phyloP scores from a whole-genome alignment of 2,329 filamentous ascomycete species.

The Claviceps maximensis region DNA sequence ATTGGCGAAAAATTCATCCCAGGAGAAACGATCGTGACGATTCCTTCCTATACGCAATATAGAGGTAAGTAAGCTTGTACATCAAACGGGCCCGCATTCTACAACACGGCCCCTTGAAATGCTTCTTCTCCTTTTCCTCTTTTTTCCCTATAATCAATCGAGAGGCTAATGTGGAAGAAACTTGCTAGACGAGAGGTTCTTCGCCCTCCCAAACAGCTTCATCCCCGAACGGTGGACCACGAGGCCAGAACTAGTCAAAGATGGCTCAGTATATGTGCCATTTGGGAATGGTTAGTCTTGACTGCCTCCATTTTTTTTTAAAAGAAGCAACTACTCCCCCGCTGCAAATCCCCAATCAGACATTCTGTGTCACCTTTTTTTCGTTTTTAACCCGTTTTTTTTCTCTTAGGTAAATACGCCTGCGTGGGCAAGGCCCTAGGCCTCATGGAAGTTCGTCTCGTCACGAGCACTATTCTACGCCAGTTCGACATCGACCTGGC shows the following conservation, averaged over 20 bases:
- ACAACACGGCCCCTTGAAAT: not conserved
- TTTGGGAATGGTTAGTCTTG: conserved; percentile 14
- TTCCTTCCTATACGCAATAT: conserved; percentile 8
- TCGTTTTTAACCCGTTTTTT: not conserved
- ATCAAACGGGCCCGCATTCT: not conserved
- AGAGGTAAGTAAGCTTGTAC: not conserved
- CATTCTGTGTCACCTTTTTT: too few species aligned
- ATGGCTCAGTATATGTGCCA: conserved; percentile 13
- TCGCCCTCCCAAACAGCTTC: conserved; percentile 13
- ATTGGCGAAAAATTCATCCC: conserved; percentile 22
- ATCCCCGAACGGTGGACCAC: conserved; percentile 23
- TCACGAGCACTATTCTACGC: not conserved
- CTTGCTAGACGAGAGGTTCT: conserved; percentile 9
- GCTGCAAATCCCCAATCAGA: not conserved
- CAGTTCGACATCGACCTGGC: not conserved
- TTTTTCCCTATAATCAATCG: not conserved
- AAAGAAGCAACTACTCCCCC: not conserved
- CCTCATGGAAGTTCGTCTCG: conserved; percentile 17
- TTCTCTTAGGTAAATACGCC: conserved; percentile 17
- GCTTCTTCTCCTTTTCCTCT: not conserved
- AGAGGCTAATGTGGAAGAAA: not conserved
- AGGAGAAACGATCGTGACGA: conserved; percentile 20
- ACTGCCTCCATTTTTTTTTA: not conserved
- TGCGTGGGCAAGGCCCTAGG: conserved; percentile 24
- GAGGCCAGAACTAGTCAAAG: conserved; percentile 14